Conservation (phyloP, 371 early-diverging fungal species). For the Syncephalastrum monosporum region DNA sequence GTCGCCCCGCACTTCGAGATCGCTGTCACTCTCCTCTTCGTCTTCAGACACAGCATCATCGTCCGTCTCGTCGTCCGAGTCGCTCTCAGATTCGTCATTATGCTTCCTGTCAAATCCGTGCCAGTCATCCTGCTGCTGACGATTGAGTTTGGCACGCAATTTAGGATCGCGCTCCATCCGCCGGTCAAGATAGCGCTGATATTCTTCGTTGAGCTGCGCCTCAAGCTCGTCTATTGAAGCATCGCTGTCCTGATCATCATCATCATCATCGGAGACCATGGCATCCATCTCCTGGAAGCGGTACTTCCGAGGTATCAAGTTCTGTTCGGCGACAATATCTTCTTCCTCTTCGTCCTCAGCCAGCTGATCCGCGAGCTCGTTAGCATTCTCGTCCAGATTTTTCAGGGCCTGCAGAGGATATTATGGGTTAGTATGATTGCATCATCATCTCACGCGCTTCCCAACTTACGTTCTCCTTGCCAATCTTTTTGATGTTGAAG, state of each 20-base stretch:
- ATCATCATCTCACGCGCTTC: not conserved
- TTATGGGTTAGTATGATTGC: not conserved
- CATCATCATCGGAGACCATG: conserved; percentile 21
- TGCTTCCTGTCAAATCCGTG: conserved; percentile 65
- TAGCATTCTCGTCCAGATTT: conserved; percentile 18
- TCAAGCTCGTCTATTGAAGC: conserved; percentile 64
- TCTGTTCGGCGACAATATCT: conserved; percentile 33
- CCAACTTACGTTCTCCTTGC: conserved; percentile 44
- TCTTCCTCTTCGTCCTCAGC: conserved; percentile 41
- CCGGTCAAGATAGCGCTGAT: conserved; percentile 68
- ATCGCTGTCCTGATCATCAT: conserved; percentile 37
- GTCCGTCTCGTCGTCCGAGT: conserved; percentile 27
- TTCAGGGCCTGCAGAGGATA: conserved; percentile 45
- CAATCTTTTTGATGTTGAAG: conserved; percentile 59
- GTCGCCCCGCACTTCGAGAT: conserved; percentile 27
- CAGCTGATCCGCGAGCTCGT: conserved; percentile 44
- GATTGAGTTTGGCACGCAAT: conserved; percentile 64
- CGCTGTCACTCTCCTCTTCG: conserved; percentile 13
- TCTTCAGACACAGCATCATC: conserved; percentile 28
- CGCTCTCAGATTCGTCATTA: conserved; percentile 38
- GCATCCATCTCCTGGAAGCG: conserved; percentile 35
- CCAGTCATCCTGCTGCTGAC: conserved; percentile 71
- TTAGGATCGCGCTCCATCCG: conserved; percentile 76
- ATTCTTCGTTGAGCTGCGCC: conserved; percentile 74
- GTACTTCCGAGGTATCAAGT: conserved; percentile 17